Evolutionary conservation across 2,329 filamentous ascomycete species (phyloP).

Genomic region (Fragosphaeria purpurea): DNA sequence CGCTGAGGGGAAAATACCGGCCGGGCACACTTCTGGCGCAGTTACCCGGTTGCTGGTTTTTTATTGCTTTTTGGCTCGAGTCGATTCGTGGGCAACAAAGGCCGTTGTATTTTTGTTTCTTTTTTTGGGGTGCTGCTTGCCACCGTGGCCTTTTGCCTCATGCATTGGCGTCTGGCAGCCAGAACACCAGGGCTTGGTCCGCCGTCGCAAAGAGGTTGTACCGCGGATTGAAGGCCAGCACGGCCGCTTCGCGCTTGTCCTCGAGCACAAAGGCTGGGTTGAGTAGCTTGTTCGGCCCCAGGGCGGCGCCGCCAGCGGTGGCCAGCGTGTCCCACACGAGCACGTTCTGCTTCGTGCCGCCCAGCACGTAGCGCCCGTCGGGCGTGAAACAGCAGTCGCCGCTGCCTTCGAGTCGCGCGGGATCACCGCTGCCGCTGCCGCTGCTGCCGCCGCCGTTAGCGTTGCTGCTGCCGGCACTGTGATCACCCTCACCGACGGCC

Average conservation of each 20-base stretch:
- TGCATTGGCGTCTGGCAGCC: conserved; percentile 59
- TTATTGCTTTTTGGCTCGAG: no score
- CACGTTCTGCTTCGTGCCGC: conserved; percentile 65
- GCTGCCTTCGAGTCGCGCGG: conserved; percentile 41
- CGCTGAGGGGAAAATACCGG: no score
- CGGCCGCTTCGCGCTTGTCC: conserved; percentile 57
- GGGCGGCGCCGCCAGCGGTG: conserved; percentile 17
- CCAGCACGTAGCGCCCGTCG: conserved; percentile 80
- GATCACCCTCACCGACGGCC: conserved; percentile 39
- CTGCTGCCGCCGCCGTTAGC: conserved; percentile 19
- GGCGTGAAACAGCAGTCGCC: conserved; percentile 83
- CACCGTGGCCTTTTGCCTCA: conserved; percentile 16
- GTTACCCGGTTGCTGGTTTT: no score
- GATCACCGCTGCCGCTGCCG: conserved; percentile 13
- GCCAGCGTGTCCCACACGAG: conserved; percentile 77
- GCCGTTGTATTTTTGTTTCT: no score
- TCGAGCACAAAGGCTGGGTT: conserved; percentile 55
- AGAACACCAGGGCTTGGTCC: conserved; percentile 73
- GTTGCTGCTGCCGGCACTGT: conserved; percentile 21
- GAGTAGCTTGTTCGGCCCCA: conserved; percentile 46
- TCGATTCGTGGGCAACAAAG: no score
- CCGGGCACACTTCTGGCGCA: no score
- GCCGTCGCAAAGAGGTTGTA: conserved; percentile 88
- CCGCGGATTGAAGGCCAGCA: conserved; percentile 80
- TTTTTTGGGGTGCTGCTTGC: background rate